Percentiles rank a stretch among this genome's conserved stretches.
These are phyloP conservation scores for Sonneratia alba DNA, from an alignment of 345 rosid species.

Conservation along the genomic window DNA sequence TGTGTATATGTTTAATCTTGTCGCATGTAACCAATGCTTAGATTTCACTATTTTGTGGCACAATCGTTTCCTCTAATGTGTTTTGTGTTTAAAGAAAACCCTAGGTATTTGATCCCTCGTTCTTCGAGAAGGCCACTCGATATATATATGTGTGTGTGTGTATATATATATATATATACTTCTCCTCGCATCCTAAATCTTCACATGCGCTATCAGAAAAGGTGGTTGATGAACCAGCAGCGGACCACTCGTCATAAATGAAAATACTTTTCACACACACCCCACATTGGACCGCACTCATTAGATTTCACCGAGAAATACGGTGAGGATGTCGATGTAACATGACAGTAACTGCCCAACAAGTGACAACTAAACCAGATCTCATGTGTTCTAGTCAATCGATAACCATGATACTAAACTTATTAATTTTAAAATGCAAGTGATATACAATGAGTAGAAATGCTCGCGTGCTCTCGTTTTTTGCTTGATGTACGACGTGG, in stretches of 20 bases:
- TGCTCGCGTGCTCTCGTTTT: too few relatives aligned
- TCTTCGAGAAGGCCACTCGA: background rate
- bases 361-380: background rate
- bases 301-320: too few relatives aligned
- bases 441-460: too few relatives aligned
- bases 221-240: background rate
- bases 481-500: too few relatives aligned
- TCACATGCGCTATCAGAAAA: background rate
- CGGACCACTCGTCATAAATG: background rate
- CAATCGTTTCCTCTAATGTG: background rate
- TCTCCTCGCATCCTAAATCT: background rate
- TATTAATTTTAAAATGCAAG: too few relatives aligned
- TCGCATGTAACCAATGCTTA: background rate
- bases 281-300: too few relatives aligned
- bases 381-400: background rate
- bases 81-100: background rate
- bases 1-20: conserved; percentile 1
- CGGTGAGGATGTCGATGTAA: background rate
- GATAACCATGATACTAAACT: too few relatives aligned
- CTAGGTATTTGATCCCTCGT: background rate
- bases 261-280: too few relatives aligned
- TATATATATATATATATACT: too few relatives aligned
- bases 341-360: background rate
- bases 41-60: background rate
- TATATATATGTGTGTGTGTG: too few relatives aligned